Conservation (phyloP, 1,284 basidiomycete genomes). For the Malassezia brasiliensis region DNA sequence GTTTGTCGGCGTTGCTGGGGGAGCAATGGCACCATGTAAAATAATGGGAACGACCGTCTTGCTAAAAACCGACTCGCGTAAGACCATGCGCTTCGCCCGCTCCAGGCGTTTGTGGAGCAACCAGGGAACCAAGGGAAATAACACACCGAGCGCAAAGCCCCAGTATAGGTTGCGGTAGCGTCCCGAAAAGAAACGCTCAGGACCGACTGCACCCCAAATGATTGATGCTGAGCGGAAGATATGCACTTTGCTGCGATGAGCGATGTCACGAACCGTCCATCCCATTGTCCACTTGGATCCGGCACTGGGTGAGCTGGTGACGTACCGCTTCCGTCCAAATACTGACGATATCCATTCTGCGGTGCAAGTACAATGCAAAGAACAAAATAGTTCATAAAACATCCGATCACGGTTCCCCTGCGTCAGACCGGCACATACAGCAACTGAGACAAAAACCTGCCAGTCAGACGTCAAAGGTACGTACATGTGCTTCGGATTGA, state of each 20-base stretch:
- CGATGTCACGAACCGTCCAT: conserved; percentile 21
- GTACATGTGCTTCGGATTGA: conserved; percentile 52
- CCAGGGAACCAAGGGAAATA: conserved; percentile 50
- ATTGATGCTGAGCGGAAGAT: conserved; percentile 50
- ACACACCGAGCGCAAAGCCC: conserved; percentile 51
- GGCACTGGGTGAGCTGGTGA: conserved; percentile 15
- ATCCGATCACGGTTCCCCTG: conserved; percentile 25
- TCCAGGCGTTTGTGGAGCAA: conserved; percentile 50
- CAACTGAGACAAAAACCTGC: conserved; percentile 46
- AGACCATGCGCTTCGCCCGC: conserved; percentile 20
- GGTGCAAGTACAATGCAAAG: conserved; percentile 49
- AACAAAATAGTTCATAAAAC: conserved; percentile 49
- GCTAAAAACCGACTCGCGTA: conserved; percentile 20
- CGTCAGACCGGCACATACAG: not conserved
- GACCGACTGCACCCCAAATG: conserved; percentile 52
- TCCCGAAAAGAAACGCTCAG: conserved; percentile 51
- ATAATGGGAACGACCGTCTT: conserved; percentile 53
- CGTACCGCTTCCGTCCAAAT: conserved; percentile 46
- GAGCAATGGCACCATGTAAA: conserved; percentile 49
- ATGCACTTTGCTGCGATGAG: conserved; percentile 31
- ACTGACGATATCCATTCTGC: conserved; percentile 37
- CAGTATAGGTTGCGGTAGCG: conserved; percentile 48
- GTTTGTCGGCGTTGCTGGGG: conserved; percentile 50
- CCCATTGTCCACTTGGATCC: conserved; percentile 52
- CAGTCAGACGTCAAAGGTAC: conserved; percentile 50